These are phyloP conservation scores for Penicillium pancosmium DNA, from an alignment of 495 filamentous ascomycete genomes.

Conservation along the genomic window DNA sequence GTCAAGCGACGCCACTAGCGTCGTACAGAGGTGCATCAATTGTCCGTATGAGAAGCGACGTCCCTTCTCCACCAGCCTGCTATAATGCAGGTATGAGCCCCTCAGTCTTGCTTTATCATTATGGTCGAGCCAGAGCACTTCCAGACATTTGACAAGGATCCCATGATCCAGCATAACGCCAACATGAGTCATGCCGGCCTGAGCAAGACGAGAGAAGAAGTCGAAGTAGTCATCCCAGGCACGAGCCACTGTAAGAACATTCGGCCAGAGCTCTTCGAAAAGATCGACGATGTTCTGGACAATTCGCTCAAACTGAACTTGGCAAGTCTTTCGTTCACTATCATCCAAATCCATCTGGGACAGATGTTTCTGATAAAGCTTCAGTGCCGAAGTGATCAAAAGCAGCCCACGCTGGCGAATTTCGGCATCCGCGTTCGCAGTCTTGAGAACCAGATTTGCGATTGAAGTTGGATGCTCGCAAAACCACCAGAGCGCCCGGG, in stretches of 20 bases:
- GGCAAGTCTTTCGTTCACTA: conserved; percentile 33
- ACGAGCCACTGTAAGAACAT: conserved; percentile 57
- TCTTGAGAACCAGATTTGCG: conserved; percentile 68
- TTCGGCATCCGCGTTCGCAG: conserved; percentile 47
- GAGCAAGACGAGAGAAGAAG: conserved; percentile 62
- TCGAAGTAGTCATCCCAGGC: conserved; percentile 84
- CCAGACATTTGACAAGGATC: conserved; percentile 59
- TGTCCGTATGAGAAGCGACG: conserved; percentile 47
- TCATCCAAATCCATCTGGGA: conserved; percentile 33
- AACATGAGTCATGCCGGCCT: conserved; percentile 56
- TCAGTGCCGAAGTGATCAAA: conserved; percentile 55
- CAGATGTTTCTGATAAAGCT: conserved; percentile 53
- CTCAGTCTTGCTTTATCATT: conserved; percentile 53
- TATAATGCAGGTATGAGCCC: conserved; percentile 55
- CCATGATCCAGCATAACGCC: conserved; percentile 55
- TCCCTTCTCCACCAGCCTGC: conserved; percentile 58
- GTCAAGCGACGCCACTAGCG: conserved; percentile 46
- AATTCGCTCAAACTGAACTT: conserved; percentile 35
- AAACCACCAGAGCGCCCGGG: conserved; percentile 65
- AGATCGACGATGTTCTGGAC: conserved; percentile 58
- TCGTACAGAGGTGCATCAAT: conserved; percentile 47
- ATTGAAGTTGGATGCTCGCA: conserved; percentile 55
- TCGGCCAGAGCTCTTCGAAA: conserved; percentile 55
- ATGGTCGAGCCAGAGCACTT: conserved; percentile 64
- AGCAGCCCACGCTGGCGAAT: conserved; percentile 62